Conservation (phyloP, 2,329 filamentous ascomycete genomes). For the Sporothrix phasma region DNA sequence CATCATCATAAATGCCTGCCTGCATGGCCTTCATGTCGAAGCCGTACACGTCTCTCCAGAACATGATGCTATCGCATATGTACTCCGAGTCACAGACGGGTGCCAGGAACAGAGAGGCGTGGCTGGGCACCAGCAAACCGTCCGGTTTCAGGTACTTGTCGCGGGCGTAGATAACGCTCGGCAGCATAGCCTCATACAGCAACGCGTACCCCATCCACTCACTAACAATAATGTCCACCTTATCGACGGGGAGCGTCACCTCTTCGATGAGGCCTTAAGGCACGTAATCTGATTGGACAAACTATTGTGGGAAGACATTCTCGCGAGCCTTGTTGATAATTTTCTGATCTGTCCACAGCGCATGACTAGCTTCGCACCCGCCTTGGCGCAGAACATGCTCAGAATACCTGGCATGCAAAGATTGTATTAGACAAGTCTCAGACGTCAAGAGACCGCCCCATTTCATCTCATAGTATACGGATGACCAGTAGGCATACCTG, state of each 20-base stretch:
- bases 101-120: conserved; percentile 72
- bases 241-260: conserved; percentile 61
- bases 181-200: conserved; percentile 91
- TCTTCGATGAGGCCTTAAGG: conserved; percentile 79
- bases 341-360: conserved; percentile 79
- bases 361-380: conserved; percentile 75
- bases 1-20: conserved; percentile 68
- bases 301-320: conserved; percentile 70
- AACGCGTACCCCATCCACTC: conserved; percentile 98
- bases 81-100: conserved; percentile 71
- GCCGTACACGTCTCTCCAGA: conserved; percentile 89
- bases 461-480: not conserved
- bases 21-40: conserved; percentile 94
- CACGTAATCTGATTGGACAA: conserved; percentile 66
- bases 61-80: conserved; percentile 64
- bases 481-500: conserved; percentile 31
- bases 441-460: too few species aligned
- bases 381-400: conserved; percentile 88
- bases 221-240: conserved; percentile 90
- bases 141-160: conserved; percentile 74
- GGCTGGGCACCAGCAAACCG: conserved; percentile 78
- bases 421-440: too few species aligned
- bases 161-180: conserved; percentile 78
- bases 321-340: conserved; percentile 81
- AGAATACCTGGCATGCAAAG: conserved; percentile 61